Base-by-base conservation (phyloP, 2,329 filamentous ascomycete species). In the Colletotrichum destructivum region DNA sequence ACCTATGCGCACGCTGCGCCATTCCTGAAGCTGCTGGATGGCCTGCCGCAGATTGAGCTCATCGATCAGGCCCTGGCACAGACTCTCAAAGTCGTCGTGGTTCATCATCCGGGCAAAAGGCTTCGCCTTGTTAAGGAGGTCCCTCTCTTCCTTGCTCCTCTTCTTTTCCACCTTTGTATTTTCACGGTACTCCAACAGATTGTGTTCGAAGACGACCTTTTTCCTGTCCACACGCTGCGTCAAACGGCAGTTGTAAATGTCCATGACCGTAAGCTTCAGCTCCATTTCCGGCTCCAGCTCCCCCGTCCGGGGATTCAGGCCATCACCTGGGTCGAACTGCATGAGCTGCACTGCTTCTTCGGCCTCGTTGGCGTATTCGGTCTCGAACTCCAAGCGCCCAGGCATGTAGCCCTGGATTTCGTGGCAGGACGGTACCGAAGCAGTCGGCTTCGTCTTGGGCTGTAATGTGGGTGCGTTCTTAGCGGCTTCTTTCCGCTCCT, bases 331-430 rank as follows among this genome's bases (percentile, higher is more conserved):
- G 69, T 98, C 96, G 78, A 99, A 99, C 74, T 97, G 93, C 95
- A 99, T 98, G 74, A 97, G 92, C 81, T 99, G 96, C 2, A 99
- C 96, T 0, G 96, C 96, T 83, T 98, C 97, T 84, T 99, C 96
- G 0, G 96, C 96, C 78, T 99, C 96, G 78, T 99, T 99, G 78
- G 96, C 94, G 79, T 98, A 96, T 78, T 99, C 96, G 0, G 94
- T 98, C 86, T 99, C 96, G 75, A 99, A 99, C 79, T 99, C 96
- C 75, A 99, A 83, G 51, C 96, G 94, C 55, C 96, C 96, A 3
- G 96, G 96, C 96, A 99, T 99, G 81, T 97, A 99, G 3, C 96
- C 96, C 82, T 98, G 95, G 47, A 99, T 96, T 82, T 99, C 96
- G 84, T 99, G 96, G 81, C 96, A 99, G 44, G 95, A 93, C 0